Evolutionary conservation across 1,284 basidiomycete genomes (phyloP).

Genomic region (Trichosporon coremiiforme): DNA sequence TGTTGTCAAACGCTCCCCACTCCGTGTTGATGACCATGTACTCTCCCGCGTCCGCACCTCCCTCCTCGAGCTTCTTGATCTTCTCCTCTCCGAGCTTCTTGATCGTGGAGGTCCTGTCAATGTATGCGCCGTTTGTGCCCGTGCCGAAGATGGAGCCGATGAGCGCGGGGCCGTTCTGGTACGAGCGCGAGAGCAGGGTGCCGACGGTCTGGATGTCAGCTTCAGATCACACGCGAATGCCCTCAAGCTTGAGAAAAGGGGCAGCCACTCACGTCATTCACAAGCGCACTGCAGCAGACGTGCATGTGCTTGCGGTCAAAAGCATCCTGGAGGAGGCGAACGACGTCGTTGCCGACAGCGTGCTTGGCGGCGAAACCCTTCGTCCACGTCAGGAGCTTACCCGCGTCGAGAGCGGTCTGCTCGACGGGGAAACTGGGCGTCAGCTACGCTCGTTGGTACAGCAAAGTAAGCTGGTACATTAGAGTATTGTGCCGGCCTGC

Average conservation of each 20-base stretch:
- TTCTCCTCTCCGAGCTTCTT: conserved; percentile 71
- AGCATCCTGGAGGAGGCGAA: conserved; percentile 86
- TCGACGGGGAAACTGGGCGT: conserved; percentile 81
- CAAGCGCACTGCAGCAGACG: conserved; percentile 89
- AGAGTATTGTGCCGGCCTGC: no score
- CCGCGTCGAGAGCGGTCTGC: conserved; percentile 86
- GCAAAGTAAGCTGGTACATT: no score
- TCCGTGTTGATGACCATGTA: conserved; percentile 96
- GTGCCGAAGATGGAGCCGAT: conserved; percentile 93
- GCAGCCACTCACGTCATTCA: conserved; percentile 77
- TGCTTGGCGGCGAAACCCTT: conserved; percentile 91
- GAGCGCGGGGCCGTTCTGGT: conserved; percentile 83
- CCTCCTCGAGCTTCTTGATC: conserved; percentile 60
- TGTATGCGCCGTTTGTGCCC: conserved; percentile 96
- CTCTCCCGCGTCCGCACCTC: conserved; percentile 60
- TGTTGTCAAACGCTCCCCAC: conserved; percentile 95
- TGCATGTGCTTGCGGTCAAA: conserved; percentile 92
- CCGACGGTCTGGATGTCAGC: conserved; percentile 74
- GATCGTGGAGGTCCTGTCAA: conserved; percentile 83
- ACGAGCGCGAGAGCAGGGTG: conserved; percentile 86
- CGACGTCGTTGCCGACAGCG: conserved; percentile 89
- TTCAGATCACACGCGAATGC: no score
- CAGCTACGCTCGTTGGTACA: background rate
- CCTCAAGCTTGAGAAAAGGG: background rate
- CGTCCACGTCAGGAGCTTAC: conserved; percentile 93